Evolutionary conservation across 257 asterid species (phyloP).

Genomic region (Penstemon davidsonii): DNA sequence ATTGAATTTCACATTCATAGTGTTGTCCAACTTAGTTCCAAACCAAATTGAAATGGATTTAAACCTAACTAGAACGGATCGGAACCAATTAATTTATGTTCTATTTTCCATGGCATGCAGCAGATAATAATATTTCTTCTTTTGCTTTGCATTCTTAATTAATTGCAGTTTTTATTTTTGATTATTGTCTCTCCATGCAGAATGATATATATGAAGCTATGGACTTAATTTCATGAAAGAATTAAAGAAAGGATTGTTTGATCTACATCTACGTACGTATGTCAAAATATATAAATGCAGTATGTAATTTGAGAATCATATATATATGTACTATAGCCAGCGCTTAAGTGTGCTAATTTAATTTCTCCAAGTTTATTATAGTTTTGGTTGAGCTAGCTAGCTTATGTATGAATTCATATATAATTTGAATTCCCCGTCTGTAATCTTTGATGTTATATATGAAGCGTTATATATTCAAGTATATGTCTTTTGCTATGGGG

Average conservation of each 20-base stretch:
- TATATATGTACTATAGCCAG: background rate
- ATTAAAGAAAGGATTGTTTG: too few species aligned
- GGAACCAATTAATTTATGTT: too few species aligned
- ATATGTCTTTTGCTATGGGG: background rate
- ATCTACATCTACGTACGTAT: too few species aligned
- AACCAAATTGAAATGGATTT: too few species aligned
- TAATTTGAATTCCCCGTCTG: slow-evolving; percentile 26
- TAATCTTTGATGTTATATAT: slow-evolving; percentile 2
- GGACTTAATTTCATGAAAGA: too few species aligned
- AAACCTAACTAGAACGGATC: too few species aligned
- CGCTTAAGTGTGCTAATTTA: background rate
- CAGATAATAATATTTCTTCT: background rate
- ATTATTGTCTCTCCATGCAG: slow-evolving; percentile 1
- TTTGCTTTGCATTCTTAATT: background rate
- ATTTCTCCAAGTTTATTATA: background rate
- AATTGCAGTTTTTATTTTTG: background rate
- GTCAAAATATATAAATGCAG: background rate
- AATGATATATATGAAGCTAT: background rate
- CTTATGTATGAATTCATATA: background rate
- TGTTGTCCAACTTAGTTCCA: too few species aligned
- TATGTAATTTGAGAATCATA: background rate
- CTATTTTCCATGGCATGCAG: too few species aligned
- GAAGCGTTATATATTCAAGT: too few species aligned
- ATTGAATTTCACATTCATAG: too few species aligned
- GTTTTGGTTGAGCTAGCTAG: background rate